These are phyloP conservation scores for Zalaria sp. DNA, from an alignment of 2,329 filamentous ascomycete genomes.

Conservation along the genomic window DNA sequence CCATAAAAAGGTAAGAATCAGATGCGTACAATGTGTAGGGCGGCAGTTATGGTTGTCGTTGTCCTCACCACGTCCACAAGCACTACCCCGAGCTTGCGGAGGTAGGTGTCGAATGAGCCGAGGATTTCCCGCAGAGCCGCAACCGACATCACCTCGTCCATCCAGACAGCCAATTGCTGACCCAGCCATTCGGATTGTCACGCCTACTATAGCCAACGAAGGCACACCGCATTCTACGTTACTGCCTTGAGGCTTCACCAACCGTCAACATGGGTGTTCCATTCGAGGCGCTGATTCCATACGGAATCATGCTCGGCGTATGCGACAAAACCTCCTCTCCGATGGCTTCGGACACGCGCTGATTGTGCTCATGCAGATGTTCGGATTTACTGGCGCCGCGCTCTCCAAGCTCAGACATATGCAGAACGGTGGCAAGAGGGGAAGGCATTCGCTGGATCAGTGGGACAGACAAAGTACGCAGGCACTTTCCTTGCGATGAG, in stretches of 20 bases:
- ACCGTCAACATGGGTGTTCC: slow-evolving; percentile 45
- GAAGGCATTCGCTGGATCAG: slow-evolving; percentile 43
- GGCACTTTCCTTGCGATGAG: background rate
- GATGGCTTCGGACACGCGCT: slow-evolving; percentile 4
- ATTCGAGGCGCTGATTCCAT: slow-evolving; percentile 51
- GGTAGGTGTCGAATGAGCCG: too few relatives aligned
- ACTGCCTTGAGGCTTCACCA: background rate
- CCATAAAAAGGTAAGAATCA: too few relatives aligned
- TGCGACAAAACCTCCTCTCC: slow-evolving; percentile 14
- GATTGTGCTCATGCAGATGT: slow-evolving; percentile 33
- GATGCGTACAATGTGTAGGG: too few relatives aligned
- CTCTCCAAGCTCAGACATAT: slow-evolving; percentile 43
- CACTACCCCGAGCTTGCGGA: too few relatives aligned
- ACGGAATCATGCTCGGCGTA: slow-evolving; percentile 49
- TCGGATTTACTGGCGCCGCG: slow-evolving; percentile 44
- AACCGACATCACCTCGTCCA: too few relatives aligned
- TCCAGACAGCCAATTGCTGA: background rate
- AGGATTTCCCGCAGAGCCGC: too few relatives aligned
- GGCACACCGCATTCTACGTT: background rate
- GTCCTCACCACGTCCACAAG: too few relatives aligned
- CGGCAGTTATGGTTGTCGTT: too few relatives aligned
- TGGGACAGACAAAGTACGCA: slow-evolving; percentile 46
- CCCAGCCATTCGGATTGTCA: background rate
- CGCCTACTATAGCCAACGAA: background rate
- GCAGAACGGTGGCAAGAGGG: slow-evolving; percentile 49